Evolutionary conservation across 1,284 basidiomycete genomes (phyloP), one percentile per base, ranked within the genome.

Genomic region (Rugiboletus extremiorientalis): DNA sequence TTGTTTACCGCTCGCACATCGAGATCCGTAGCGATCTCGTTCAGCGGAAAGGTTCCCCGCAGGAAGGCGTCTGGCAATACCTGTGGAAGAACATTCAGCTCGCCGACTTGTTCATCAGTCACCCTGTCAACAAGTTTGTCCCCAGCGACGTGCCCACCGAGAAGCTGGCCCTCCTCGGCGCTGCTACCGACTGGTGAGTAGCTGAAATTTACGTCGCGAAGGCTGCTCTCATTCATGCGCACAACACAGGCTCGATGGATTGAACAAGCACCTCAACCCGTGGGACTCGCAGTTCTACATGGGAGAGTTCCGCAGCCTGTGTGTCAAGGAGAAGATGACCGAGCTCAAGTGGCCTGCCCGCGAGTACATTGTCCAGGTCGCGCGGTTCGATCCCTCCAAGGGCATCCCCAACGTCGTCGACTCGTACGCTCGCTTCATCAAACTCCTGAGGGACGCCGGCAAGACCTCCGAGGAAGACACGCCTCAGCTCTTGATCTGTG

Each of bases 91-190:
- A 92, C 73, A 91, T 95, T 68, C 81, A 92, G 70, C 79, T 88
- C 30, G 86, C 90, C 48, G 92, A 94, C 76, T 73, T 94, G 65
- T 94, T 94, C 78, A 89, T 94, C 76, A 85, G 89, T 71, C 92
- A 95, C 69, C 92, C 92, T n/a, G 92, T 95, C 64, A 89, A 81
- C 78, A 91, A 91, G 73, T 95, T 95, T 67, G 91, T 95, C 15
- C 93, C 92, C 14, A 84, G 83, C 61, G 86, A 89, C 65, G 91
- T 94, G 11, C 87, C 87, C n/a, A 74, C 77, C 20, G 79, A 86
- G 69, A 90, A 84, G 64, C 73, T 92, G 47, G 74, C 84, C 40
- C 79, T 92, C 37, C 77, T 92, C 43, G 88, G 89, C 65, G 90
- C 89, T 65, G 86, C 89, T 22, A 91, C 89, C 46, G 89, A 92